A percentile compares a stretch with the other conserved stretches of the same genome.
phyloP scores from a whole-genome alignment of 495 filamentous ascomycete genomes.

The Neurospora sp. region DNA sequence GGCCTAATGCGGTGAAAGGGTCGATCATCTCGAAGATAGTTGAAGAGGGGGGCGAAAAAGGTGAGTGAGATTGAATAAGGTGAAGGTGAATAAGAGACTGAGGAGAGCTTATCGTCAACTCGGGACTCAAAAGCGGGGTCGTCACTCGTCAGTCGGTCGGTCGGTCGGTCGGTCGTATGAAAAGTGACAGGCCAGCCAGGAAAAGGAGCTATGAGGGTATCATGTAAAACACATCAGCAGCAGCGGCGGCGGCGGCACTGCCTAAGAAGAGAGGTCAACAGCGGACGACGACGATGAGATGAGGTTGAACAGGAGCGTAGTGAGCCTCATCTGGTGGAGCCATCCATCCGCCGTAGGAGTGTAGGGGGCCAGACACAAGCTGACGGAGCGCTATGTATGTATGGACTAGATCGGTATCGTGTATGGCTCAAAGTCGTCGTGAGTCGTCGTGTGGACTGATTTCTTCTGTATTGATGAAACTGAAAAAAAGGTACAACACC shows the following conservation, averaged over 20 bases:
- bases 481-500: neutral
- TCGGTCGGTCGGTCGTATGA: neutral
- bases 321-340: neutral
- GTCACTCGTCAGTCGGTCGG: neutral
- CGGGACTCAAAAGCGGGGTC: neutral
- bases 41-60: neutral
- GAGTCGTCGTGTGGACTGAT: neutral
- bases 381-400: neutral
- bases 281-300: neutral
- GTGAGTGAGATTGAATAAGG: neutral
- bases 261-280: neutral
- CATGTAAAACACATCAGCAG: neutral
- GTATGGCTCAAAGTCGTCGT: neutral
- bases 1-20: slow-evolving; percentile 6
- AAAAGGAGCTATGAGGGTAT: neutral
- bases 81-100: neutral
- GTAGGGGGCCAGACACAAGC: neutral
- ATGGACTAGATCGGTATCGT: neutral
- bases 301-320: neutral
- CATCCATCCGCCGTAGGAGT: neutral
- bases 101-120: neutral
- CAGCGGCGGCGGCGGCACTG: neutral
- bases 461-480: neutral
- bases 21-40: slow-evolving; percentile 1
- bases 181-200: neutral